These are phyloP conservation scores for Pyrenochaeta sp. DNA, from an alignment of 2,329 filamentous ascomycete species.

Conservation along the genomic window DNA sequence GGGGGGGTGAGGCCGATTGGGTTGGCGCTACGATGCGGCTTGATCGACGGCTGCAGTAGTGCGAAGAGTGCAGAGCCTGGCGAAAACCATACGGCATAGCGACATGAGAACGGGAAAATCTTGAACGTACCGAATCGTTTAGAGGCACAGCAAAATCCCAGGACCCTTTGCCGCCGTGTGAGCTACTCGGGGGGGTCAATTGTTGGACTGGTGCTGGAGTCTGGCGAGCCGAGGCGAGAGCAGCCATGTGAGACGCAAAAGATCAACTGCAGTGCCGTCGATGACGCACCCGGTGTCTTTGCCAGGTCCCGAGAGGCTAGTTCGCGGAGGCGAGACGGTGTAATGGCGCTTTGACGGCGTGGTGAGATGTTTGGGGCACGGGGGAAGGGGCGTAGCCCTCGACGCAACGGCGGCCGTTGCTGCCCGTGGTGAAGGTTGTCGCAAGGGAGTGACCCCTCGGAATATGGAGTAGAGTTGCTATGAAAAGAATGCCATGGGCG, in stretches of 20 bases:
- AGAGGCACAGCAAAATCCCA: slow-evolving; percentile 53
- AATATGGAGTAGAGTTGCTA: slow-evolving; percentile 17
- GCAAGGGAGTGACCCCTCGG: slow-evolving; percentile 11
- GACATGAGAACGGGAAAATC: slow-evolving; percentile 2
- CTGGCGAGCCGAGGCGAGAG: slow-evolving; percentile 41
- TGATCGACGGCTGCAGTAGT: slow-evolving; percentile 31
- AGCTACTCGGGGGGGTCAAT: slow-evolving; percentile 51
- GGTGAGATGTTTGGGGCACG: slow-evolving; percentile 8
- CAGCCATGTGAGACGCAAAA: slow-evolving; percentile 39
- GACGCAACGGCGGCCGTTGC: slow-evolving; percentile 1
- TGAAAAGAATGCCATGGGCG: slow-evolving; percentile 19
- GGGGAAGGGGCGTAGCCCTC: slow-evolving; percentile 11
- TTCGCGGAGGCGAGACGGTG: slow-evolving; percentile 13
- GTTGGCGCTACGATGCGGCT: slow-evolving; percentile 32
- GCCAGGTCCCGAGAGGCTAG: slow-evolving; percentile 7
- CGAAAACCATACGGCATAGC: slow-evolving; percentile 21
- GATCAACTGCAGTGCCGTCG: slow-evolving; percentile 7
- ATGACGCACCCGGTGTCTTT: slow-evolving; percentile 15
- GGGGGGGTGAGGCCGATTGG: slow-evolving; percentile 3
- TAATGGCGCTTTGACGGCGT: slow-evolving; percentile 12
- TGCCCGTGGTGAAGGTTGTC: slow-evolving; percentile 8
- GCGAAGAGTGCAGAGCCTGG: slow-evolving; percentile 19
- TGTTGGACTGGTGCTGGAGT: slow-evolving; percentile 40
- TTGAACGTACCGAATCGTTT: slow-evolving; percentile 44
- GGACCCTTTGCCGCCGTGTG: slow-evolving; percentile 45